Conservation (phyloP, 2,329 filamentous ascomycete genomes). For the Fusarium lateritium region DNA sequence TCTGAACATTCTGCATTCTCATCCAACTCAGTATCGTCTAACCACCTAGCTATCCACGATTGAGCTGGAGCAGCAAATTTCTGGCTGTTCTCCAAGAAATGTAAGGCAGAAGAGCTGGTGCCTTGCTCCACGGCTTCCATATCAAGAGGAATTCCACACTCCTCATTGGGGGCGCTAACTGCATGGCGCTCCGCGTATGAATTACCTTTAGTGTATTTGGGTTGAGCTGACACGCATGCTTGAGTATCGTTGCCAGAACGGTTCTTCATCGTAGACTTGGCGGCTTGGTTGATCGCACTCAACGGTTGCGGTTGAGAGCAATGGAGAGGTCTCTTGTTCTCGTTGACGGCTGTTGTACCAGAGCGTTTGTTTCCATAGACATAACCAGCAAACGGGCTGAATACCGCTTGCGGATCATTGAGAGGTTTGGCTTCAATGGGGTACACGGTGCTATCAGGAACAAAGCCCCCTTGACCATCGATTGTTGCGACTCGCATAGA, state of each 20-base stretch:
- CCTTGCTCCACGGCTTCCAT: neutral
- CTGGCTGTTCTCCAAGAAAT: neutral
- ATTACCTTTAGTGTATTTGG: neutral
- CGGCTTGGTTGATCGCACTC: neutral
- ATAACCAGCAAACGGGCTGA: constrained; percentile 35
- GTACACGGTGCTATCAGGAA: constrained; percentile 29
- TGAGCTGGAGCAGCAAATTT: neutral
- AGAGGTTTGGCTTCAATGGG: neutral
- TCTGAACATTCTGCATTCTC: neutral
- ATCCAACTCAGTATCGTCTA: constrained; percentile 1
- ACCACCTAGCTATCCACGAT: constrained; percentile 17
- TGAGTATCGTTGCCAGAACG: neutral
- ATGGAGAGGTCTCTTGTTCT: neutral
- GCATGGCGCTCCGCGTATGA: neutral
- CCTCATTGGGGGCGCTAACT: neutral
- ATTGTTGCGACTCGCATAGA: constrained; percentile 39
- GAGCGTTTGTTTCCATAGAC: constrained; percentile 35
- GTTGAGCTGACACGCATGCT: neutral
- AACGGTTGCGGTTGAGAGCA: neutral
- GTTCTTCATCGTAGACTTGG: neutral
- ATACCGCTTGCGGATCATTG: constrained; percentile 7
- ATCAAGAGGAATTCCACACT: neutral
- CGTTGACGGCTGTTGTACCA: constrained; percentile 4
- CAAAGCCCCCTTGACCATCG: constrained; percentile 13
- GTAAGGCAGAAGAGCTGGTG: neutral